phyloP scores from a whole-genome alignment of 1,139 yeast species.

The Sugiyamaella pinicola region DNA sequence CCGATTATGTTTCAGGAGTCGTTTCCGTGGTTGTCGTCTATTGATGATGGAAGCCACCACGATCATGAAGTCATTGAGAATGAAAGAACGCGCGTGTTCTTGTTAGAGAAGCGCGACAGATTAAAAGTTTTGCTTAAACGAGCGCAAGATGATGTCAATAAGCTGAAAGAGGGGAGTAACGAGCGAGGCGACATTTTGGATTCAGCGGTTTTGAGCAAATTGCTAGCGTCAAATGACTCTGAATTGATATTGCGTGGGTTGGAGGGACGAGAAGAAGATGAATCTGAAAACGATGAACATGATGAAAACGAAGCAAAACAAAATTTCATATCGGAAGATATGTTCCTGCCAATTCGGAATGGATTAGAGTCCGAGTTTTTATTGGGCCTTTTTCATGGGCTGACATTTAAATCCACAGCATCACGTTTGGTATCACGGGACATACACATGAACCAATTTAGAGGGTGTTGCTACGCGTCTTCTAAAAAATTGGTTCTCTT shows the following conservation, averaged over 20 bases:
- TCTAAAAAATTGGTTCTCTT: constrained; percentile 20
- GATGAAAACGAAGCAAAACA: not conserved
- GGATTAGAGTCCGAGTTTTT: constrained; percentile 17
- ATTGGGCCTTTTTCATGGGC: constrained; percentile 30
- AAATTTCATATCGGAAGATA: constrained; percentile 13
- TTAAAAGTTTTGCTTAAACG: constrained; percentile 8
- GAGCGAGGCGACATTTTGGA: not conserved
- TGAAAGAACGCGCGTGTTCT: not conserved
- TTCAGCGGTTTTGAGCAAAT: not conserved
- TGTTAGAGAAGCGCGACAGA: constrained; percentile 12
- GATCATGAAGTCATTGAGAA: not conserved
- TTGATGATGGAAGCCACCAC: constrained; percentile 6
- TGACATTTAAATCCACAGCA: constrained; percentile 22
- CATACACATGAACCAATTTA: constrained; percentile 24
- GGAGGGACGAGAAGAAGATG: not conserved
- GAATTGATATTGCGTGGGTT: not conserved
- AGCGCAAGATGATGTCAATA: constrained; percentile 14
- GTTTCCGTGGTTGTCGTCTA: constrained; percentile 9
- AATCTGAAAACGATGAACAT: not conserved
- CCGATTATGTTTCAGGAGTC: not conserved
- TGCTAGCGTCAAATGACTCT: constrained; percentile 9
- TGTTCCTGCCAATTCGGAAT: constrained; percentile 22
- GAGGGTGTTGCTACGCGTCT: constrained; percentile 24
- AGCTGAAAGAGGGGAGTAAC: not conserved
- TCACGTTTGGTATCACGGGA: constrained; percentile 22